Evolutionary conservation across 257 asterid genomes (phyloP).

Genomic region (Plectranthus barbatus): DNA sequence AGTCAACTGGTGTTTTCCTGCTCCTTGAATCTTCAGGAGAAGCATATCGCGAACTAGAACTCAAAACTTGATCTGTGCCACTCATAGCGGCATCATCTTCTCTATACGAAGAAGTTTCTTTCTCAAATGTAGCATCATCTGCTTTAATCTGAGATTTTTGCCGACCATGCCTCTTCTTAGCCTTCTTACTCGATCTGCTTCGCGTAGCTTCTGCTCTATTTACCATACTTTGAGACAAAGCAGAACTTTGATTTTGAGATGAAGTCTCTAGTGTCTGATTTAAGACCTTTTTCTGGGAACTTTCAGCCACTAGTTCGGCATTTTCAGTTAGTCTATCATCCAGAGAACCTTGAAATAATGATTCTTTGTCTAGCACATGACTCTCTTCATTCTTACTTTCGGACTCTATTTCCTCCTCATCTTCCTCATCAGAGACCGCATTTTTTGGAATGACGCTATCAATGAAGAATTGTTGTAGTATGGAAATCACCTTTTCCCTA

Average conservation of each 20-base stretch:
- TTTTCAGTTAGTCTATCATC: constrained; percentile 45
- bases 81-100: constrained; percentile 89
- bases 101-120: constrained; percentile 68
- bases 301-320: constrained; percentile 42
- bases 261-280: constrained; percentile 51
- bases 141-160: constrained; percentile 79
- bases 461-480: constrained; percentile 71
- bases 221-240: constrained; percentile 43
- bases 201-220: constrained; percentile 69
- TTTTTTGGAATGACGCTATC: constrained; percentile 63
- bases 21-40: constrained; percentile 80
- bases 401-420: constrained; percentile 48
- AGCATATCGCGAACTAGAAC: constrained; percentile 86
- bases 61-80: constrained; percentile 82
- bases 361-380: constrained; percentile 36
- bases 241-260: constrained; percentile 59
- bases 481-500: constrained; percentile 80
- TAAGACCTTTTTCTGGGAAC: constrained; percentile 58
- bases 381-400: constrained; percentile 40
- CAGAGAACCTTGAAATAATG: constrained; percentile 50
- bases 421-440: constrained; percentile 86
- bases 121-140: constrained; percentile 56
- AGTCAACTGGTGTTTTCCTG: constrained; percentile 60
- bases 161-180: constrained; percentile 88
- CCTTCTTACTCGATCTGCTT: constrained; percentile 94